Evolutionary conservation across 768 basidiomycete species (phyloP).

Genomic region (Rhodotorula paludigena): DNA sequence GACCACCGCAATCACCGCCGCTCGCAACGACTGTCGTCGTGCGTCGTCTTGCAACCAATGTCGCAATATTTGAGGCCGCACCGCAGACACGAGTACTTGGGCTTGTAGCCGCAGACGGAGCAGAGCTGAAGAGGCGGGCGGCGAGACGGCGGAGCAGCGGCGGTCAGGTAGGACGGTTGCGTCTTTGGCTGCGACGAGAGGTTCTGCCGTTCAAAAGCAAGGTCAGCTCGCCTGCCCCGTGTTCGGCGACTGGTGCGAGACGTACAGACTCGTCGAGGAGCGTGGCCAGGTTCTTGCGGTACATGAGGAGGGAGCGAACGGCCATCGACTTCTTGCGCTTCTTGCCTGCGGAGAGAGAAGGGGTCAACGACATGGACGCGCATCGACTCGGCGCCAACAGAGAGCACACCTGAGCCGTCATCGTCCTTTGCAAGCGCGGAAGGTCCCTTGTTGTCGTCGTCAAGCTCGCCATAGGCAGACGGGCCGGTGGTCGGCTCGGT

Average conservation of each 20-base stretch:
- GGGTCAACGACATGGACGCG: conserved; percentile 54
- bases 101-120: conserved; percentile 83
- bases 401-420: conserved; percentile 44
- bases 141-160: conserved; percentile 57
- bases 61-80: conserved; percentile 75
- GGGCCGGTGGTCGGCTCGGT: conserved; percentile 29
- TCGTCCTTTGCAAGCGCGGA: conserved; percentile 41
- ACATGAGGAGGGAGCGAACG: conserved; percentile 71
- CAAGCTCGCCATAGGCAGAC: conserved; percentile 49
- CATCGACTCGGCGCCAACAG: conserved; percentile 47
- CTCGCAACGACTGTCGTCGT: conserved; percentile 76
- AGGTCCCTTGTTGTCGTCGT: conserved; percentile 24
- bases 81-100: conserved; percentile 66
- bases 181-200: conserved; percentile 46
- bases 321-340: conserved; percentile 79
- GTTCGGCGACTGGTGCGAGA: background rate
- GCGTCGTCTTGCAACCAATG: conserved; percentile 64
- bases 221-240: conserved; percentile 1
- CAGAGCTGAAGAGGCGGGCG: conserved; percentile 70
- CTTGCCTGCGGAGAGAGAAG: conserved; percentile 53
- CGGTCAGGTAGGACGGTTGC: conserved; percentile 67
- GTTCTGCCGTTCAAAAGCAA: conserved; percentile 46
- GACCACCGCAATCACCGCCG: conserved; percentile 24
- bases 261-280: conserved; percentile 76
- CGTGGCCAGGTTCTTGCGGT: conserved; percentile 69